Evolutionary conservation across 2,329 filamentous ascomycete genomes (phyloP).

Genomic region (Metarhizium humberi): DNA sequence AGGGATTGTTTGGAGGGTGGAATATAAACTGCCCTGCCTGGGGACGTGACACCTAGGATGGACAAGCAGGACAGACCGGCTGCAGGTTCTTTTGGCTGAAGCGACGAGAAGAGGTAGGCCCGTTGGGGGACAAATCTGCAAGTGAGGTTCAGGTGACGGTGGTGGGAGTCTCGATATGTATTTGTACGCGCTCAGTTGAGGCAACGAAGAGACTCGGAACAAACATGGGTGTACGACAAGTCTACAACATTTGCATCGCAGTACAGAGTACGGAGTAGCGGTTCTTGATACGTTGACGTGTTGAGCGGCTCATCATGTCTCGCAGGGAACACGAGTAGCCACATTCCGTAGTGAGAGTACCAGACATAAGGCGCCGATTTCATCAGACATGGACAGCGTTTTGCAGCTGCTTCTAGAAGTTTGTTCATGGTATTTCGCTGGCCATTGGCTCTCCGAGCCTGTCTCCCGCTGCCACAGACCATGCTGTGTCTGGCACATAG

Average conservation of each 20-base stretch:
- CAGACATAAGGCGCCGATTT: too few relatives aligned
- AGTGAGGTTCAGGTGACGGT: not conserved
- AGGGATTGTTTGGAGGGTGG: not conserved
- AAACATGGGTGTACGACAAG: not conserved
- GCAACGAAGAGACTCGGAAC: not conserved
- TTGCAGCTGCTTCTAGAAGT: not conserved
- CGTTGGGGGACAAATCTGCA: not conserved
- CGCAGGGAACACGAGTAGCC: too few relatives aligned
- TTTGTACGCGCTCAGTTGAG: not conserved
- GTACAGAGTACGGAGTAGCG: too few relatives aligned
- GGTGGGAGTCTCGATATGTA: not conserved
- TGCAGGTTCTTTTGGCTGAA: not conserved
- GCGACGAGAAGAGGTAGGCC: not conserved
- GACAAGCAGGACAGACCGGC: slow-evolving; percentile 1
- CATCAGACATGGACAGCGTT: too few relatives aligned
- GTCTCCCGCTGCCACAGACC: not conserved
- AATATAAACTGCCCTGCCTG: not conserved
- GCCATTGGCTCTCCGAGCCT: not conserved
- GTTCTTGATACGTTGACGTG: too few relatives aligned
- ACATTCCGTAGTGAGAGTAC: too few relatives aligned
- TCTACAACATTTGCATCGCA: too few relatives aligned
- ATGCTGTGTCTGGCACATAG: not conserved
- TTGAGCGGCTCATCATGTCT: too few relatives aligned
- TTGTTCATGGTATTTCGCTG: too few relatives aligned
- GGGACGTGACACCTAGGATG: not conserved